These are phyloP conservation scores for Xerocomus nothofagi DNA, from an alignment of 1,284 basidiomycete genomes.

Conservation along the genomic window DNA sequence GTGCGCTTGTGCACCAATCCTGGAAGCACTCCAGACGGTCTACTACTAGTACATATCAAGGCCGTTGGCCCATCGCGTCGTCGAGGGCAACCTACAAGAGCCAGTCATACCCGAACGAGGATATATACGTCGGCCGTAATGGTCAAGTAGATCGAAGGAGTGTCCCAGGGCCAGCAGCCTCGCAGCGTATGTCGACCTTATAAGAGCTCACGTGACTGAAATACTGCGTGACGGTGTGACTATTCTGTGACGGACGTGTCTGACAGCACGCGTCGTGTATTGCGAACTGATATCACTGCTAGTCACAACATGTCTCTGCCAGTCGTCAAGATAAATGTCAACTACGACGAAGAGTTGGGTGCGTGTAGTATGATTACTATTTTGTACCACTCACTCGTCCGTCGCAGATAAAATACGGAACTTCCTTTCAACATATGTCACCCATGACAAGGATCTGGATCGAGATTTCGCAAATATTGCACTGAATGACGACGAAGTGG, in stretches of 20 bases:
- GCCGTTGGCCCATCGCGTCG: too few relatives aligned
- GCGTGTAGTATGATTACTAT: constrained; percentile 17
- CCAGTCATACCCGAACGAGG: too few relatives aligned
- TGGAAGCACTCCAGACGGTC: too few relatives aligned
- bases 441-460: constrained; percentile 65
- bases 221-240: constrained; percentile 19
- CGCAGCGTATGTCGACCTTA: too few relatives aligned
- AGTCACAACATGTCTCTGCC: constrained; percentile 55
- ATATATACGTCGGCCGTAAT: too few relatives aligned
- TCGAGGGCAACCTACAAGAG: too few relatives aligned
- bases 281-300: constrained; percentile 6
- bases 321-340: constrained; percentile 43
- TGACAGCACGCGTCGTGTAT: constrained; percentile 8
- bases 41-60: too few relatives aligned
- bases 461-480: constrained; percentile 71
- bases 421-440: constrained; percentile 70
- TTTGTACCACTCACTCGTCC: constrained; percentile 37
- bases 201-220: constrained; percentile 19
- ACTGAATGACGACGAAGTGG: constrained; percentile 57
- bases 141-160: too few relatives aligned
- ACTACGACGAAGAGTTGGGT: constrained; percentile 53
- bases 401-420: constrained; percentile 61
- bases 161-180: too few relatives aligned
- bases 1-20: too few relatives aligned
- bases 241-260: constrained; percentile 29